Conservation (phyloP, 2,329 filamentous ascomycete genomes). For the Nemania sp. region DNA sequence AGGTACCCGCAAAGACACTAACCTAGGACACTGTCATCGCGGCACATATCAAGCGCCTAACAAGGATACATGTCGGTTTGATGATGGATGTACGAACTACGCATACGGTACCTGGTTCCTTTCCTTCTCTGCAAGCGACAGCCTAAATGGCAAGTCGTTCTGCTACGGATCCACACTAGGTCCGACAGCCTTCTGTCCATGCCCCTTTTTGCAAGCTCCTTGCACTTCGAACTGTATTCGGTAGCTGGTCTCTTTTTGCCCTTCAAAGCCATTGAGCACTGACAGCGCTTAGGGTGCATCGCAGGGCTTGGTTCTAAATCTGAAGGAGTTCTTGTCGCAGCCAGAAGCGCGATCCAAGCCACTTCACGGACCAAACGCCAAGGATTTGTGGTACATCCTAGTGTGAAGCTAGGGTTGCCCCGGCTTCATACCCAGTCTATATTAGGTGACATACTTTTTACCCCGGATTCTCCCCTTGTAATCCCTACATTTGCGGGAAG, state of each 20-base stretch:
- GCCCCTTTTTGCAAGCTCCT: slow-evolving; percentile 13
- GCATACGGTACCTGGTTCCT: background rate
- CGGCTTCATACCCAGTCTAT: slow-evolving; percentile 19
- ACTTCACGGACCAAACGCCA: slow-evolving; percentile 3
- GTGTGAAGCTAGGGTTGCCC: slow-evolving; percentile 11
- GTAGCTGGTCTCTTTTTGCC: background rate
- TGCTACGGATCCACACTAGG: slow-evolving; percentile 18
- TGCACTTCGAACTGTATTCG: background rate
- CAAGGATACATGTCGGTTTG: too few species aligned
- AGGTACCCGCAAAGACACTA: too few species aligned
- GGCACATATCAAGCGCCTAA: background rate
- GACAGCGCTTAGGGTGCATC: background rate
- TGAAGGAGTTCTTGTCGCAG: slow-evolving; percentile 4
- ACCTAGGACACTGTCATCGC: slow-evolving; percentile 12
- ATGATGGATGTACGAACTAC: too few species aligned
- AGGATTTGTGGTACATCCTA: slow-evolving; percentile 3
- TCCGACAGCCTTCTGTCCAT: slow-evolving; percentile 13
- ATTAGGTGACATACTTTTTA: slow-evolving; percentile 30
- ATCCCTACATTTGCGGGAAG: slow-evolving; percentile 26
- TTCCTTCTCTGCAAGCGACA: slow-evolving; percentile 33
- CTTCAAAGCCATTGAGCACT: background rate
- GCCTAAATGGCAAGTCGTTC: slow-evolving; percentile 35
- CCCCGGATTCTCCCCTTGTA: slow-evolving; percentile 35
- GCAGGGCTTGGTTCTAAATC: background rate
- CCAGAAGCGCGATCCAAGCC: too few species aligned